phyloP scores from a whole-genome alignment of 2,329 filamentous ascomycete species.

The Eutypella sp. region DNA sequence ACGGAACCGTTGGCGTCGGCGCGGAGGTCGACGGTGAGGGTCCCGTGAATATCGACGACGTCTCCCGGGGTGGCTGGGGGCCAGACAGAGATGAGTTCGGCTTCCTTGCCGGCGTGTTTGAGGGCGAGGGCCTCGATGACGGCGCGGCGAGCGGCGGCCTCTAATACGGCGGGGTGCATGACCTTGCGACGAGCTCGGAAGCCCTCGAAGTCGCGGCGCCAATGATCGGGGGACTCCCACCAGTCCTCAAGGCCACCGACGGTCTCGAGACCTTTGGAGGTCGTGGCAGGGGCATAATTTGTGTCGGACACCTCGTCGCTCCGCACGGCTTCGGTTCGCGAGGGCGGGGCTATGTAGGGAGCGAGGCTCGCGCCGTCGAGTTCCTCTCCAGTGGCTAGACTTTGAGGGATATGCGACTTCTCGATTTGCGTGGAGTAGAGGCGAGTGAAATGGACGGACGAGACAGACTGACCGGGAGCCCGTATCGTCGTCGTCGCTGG shows the following conservation, averaged over 20 bases:
- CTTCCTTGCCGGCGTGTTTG: constrained; percentile 25
- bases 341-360: constrained; percentile 15
- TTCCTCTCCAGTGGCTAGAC: too few species aligned
- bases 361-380: too few species aligned
- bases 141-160: constrained; percentile 45
- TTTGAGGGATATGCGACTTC: constrained; percentile 1
- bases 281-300: constrained; percentile 43
- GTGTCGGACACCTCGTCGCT: constrained; percentile 27
- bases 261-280: constrained; percentile 40
- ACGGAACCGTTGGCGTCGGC: constrained; percentile 35
- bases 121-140: constrained; percentile 48
- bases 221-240: constrained; percentile 52
- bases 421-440: constrained; percentile 20
- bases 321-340: constrained; percentile 22
- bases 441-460: constrained; percentile 7
- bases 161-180: constrained; percentile 38
- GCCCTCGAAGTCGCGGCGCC: constrained; percentile 41
- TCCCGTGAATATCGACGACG: constrained; percentile 22
- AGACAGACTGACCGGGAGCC: constrained; percentile 3
- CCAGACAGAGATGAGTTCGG: constrained; percentile 18
- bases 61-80: constrained; percentile 25
- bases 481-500: constrained; percentile 4
- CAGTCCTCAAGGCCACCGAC: constrained; percentile 44
- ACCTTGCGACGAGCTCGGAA: constrained; percentile 38
- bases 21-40: constrained; percentile 32